Evolutionary conservation across 192 early-diverging fungal species (phyloP).

Genomic region (Backusella tarrabulga): DNA sequence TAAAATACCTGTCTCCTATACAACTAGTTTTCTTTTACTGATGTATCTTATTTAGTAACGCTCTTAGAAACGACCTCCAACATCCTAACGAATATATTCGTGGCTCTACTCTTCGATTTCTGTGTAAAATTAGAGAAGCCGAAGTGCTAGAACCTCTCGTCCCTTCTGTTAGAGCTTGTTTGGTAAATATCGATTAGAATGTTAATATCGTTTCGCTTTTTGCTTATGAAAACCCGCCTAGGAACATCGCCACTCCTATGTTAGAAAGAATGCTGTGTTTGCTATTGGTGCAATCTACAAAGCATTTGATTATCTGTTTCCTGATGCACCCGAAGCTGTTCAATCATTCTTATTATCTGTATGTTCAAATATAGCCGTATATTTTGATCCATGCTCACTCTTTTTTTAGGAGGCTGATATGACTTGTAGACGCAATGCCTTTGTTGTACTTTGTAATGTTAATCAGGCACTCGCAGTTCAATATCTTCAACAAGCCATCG

Average conservation of each 20-base stretch:
- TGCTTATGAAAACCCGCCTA: slow-evolving; percentile 71
- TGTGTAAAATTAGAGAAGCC: slow-evolving; percentile 93
- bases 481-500: slow-evolving; percentile 74
- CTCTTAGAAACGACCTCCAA: slow-evolving; percentile 92
- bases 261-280: slow-evolving; percentile 96
- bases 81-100: slow-evolving; percentile 99
- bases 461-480: slow-evolving; percentile 77
- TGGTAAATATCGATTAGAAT: slow-evolving; percentile 45
- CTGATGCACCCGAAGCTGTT: slow-evolving; percentile 94
- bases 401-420: slow-evolving; percentile 89
- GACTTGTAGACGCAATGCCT: slow-evolving; percentile 90
- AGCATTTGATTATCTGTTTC: slow-evolving; percentile 87
- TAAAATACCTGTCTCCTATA: slow-evolving; percentile 18
- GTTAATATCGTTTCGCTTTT: background rate
- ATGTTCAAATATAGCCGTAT: slow-evolving; percentile 26
- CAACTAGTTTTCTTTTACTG: background rate
- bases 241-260: slow-evolving; percentile 95
- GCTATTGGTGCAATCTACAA: slow-evolving; percentile 91
- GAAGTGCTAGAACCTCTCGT: slow-evolving; percentile 94
- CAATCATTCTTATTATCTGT: slow-evolving; percentile 43
- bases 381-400: slow-evolving; percentile 38
- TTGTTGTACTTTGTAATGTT: slow-evolving; percentile 85
- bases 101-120: slow-evolving; percentile 88
- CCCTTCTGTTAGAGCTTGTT: slow-evolving; percentile 82
- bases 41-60: slow-evolving; percentile 59